Percentiles rank a stretch among this genome's conserved stretches.
phyloP scores from a whole-genome alignment of 495 filamentous ascomycete species.

The Penicillium waksmanii region DNA sequence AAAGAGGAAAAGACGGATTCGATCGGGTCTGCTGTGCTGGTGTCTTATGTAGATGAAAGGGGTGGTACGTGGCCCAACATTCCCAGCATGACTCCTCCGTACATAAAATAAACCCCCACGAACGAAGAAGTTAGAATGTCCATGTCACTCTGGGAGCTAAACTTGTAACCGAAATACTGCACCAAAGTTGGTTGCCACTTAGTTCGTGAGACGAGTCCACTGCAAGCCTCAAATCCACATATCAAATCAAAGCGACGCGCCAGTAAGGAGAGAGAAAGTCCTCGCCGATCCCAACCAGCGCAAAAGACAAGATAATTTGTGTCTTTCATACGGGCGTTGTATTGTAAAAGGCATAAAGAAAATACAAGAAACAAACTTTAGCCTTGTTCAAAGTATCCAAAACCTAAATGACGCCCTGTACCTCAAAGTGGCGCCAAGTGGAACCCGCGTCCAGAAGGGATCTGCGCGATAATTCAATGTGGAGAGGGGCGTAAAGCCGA shows the following conservation, averaged over 20 bases:
- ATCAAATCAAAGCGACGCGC: neutral
- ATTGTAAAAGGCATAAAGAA: neutral
- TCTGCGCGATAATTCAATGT: neutral
- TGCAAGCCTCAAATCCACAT: neutral
- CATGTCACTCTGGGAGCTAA: too few relatives aligned
- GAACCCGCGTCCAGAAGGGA: neutral
- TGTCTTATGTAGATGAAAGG: neutral
- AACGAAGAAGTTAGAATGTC: too few relatives aligned
- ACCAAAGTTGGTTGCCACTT: too few relatives aligned
- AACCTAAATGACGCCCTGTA: neutral
- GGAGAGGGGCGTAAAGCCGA: neutral
- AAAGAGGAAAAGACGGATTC: neutral
- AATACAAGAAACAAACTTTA: neutral
- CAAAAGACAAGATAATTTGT: too few relatives aligned
- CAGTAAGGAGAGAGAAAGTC: neutral
- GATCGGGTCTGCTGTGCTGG: neutral
- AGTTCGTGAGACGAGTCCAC: neutral
- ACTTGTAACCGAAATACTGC: too few relatives aligned
- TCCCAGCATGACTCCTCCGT: neutral
- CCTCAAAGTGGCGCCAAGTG: neutral
- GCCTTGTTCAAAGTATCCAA: neutral
- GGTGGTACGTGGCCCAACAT: neutral
- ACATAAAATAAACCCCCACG: too few relatives aligned
- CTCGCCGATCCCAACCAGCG: neutral
- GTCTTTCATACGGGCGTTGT: neutral